These are phyloP conservation scores for Sporothrix euskadiensis DNA, from an alignment of 2,329 filamentous ascomycete genomes.

Conservation along the genomic window DNA sequence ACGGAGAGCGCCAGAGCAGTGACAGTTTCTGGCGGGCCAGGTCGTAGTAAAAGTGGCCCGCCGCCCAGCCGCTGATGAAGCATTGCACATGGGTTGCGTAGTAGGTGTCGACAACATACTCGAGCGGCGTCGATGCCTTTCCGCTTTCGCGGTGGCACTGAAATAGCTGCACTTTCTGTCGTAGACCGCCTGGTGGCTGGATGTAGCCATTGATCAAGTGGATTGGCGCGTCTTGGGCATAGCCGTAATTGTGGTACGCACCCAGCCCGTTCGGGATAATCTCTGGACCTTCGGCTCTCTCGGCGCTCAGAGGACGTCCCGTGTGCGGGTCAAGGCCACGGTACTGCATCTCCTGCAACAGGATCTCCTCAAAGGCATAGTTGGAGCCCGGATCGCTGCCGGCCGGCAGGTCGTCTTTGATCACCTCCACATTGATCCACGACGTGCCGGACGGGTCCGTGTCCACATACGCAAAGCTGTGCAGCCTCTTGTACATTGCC, in stretches of 20 bases:
- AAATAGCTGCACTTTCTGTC: constrained; percentile 31
- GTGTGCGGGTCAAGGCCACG: constrained; percentile 10
- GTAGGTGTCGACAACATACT: constrained; percentile 28
- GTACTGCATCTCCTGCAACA: background rate
- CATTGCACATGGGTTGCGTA: constrained; percentile 32
- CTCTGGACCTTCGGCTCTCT: background rate
- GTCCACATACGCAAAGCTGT: background rate
- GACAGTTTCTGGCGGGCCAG: constrained; percentile 12
- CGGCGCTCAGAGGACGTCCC: background rate
- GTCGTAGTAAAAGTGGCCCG: constrained; percentile 29
- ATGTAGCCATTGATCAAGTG: constrained; percentile 29
- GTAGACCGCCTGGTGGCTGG: background rate
- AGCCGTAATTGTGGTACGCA: background rate
- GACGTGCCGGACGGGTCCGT: background rate
- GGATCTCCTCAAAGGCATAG: background rate
- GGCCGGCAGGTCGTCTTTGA: background rate
- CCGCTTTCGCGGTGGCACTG: constrained; percentile 20
- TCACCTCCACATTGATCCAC: constrained; percentile 9
- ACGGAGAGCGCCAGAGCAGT: background rate
- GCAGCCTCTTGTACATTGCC: constrained; percentile 1
- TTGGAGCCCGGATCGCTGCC: background rate
- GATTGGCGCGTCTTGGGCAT: background rate
- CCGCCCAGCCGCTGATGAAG: constrained; percentile 28
- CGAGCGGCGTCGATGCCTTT: constrained; percentile 22
- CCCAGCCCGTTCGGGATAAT: background rate